Evolutionary conservation across 768 basidiomycete genomes (phyloP).

Genomic region (Crepidotus variabilis): DNA sequence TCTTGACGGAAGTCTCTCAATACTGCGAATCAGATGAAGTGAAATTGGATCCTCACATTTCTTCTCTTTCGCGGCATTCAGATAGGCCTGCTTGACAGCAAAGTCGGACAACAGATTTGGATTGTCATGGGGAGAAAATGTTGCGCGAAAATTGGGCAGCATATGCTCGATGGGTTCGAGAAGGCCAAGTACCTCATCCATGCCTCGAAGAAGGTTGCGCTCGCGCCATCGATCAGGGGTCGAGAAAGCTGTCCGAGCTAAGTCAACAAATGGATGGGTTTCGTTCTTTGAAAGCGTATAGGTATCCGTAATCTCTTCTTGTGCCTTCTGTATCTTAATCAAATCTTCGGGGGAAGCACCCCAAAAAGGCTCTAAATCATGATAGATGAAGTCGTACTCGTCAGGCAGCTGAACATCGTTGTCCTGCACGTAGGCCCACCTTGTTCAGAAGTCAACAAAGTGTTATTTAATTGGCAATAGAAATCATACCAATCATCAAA

Average conservation of each 20-base stretch:
- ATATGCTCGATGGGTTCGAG: slow-evolving; percentile 34
- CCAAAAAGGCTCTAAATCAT: slow-evolving; percentile 83
- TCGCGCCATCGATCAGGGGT: slow-evolving; percentile 22
- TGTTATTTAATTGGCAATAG: not conserved
- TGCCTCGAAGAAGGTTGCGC: slow-evolving; percentile 22
- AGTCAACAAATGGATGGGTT: slow-evolving; percentile 9
- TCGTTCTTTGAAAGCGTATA: slow-evolving; percentile 36
- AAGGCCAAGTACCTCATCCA: slow-evolving; percentile 32
- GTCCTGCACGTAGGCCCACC: slow-evolving; percentile 50
- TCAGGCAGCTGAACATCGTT: slow-evolving; percentile 74
- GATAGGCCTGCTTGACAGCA: slow-evolving; percentile 28
- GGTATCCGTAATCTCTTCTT: slow-evolving; percentile 34
- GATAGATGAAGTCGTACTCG: slow-evolving; percentile 73
- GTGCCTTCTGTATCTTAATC: slow-evolving; percentile 28
- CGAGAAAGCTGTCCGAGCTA: slow-evolving; percentile 22
- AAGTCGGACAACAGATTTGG: slow-evolving; percentile 37
- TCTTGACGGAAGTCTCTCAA: slow-evolving; percentile 14
- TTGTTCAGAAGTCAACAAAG: slow-evolving; percentile 8
- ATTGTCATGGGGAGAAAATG: slow-evolving; percentile 48
- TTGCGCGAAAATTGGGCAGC: slow-evolving; percentile 45
- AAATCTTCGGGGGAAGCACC: slow-evolving; percentile 43
- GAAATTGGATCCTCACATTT: slow-evolving; percentile 27
- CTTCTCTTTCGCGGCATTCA: slow-evolving; percentile 32
- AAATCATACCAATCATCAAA: slow-evolving; percentile 72
- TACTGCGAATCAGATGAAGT: not conserved